Evolutionary conservation across 805 yeast species (phyloP), one percentile per base, ranked within the genome.

Genomic region (Candida tammaniensis): DNA sequence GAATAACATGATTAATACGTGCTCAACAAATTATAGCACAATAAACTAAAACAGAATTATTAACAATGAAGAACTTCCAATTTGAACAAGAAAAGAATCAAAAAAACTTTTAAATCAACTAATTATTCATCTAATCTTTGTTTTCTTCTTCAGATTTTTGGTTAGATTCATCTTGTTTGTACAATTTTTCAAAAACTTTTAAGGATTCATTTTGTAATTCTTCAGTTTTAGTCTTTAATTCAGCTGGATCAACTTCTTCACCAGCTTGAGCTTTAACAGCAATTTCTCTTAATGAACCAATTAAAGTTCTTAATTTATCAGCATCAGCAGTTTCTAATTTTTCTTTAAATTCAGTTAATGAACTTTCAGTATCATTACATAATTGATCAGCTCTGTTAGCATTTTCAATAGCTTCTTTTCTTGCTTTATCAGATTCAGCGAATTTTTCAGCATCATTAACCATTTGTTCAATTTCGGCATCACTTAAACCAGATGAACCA

Each of bases 401-500:
- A 48, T 71, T 62, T 69, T 86, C 94, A 57, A 89, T 81, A 39
- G 88, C 69, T 69, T 81, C 87, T 61, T 82, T 83, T 64, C 83
- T 81, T 43, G 84, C 86, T 72, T 83, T 80, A 72, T 88, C 97
- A 52, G 85, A 78, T 61, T 85, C 88, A 54, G 87, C 85, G 70
- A 71, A 82, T 67, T 82, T 82, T 72, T 86, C 94, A 54, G 96
- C 94, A 52, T 86, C 95, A 65, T 74, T 78, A 42, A 88, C 91
- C 86, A 89, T 81, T 64, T 82, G 77, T 66, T 87, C 95, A 58
- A 88, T 84, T 72, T 88, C 96, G 40, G 83, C 59, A 56, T 87
- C 93, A 48, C 89, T 80, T 61, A 88, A 72, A 65, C 96, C 97
- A 30, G 95, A 86, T 38, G 95, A 85, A 49, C 96, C 97, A 49